Evolutionary conservation across 768 basidiomycete species (phyloP), one percentile per base, ranked within the genome.

Genomic region (Suillus lakei): DNA sequence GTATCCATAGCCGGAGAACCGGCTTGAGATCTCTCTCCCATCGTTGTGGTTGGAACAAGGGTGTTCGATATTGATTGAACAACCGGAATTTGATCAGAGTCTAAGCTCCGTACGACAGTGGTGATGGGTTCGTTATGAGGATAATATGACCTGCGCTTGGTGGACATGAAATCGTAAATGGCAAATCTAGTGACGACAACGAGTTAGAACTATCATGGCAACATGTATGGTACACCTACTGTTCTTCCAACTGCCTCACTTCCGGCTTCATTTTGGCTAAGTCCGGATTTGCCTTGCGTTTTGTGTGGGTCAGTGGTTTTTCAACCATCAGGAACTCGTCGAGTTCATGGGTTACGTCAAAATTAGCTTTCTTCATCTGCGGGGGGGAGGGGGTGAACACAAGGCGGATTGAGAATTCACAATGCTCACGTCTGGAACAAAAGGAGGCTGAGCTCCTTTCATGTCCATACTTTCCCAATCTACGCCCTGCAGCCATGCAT

Each of bases 261-360:
- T 99, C 98, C 26, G 95, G 91, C 73, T 91, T 93, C 84, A 99
- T 87, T 76, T 91, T 91, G 69, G 93, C 92, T 13, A 93, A 75
- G 78, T 98, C 94, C 38, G 86, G 82, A 68, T 95, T 92, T 38
- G 87, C 89, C 74, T 97, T 99, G 41, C 98, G 90, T 77, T 95
- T 98, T 53, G 92, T 84, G 67, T 96, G 95, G 63, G 95, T 98
- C 63, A 99, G 80, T n/a, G 97, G 97, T 76, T 98, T 98, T 80
- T 99, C 97, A 61, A 96, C 96, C 85, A 99, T 88, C 73, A 99
- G 78, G 72, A 99, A 92, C 76, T 99, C 98, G 75, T 99, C 96
- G 12, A 99, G 86, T 80, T 99, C 98, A 73, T 99, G 96, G 41
- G 95, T 89, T 43, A 98, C 91, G 74, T 99, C 97, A 77, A 99